A percentile compares a stretch with the other conserved stretches of the same genome.
Conservation (phyloP, 176 grass and related monocot genomes). For the Phoenix roebelenii region DNA sequence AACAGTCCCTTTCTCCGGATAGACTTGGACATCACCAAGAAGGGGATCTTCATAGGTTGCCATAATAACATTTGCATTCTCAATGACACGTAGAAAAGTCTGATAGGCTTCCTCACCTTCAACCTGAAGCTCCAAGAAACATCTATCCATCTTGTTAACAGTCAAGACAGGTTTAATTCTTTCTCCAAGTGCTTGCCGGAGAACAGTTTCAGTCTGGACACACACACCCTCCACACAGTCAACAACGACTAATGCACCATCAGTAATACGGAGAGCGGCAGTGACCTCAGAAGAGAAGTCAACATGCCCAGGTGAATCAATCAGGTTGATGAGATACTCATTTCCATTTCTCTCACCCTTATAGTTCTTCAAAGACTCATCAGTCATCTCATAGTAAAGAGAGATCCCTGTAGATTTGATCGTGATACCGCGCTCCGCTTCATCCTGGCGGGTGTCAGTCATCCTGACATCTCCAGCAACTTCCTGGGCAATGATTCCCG, state of each 20-base stretch:
- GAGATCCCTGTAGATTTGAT: constrained; percentile 9
- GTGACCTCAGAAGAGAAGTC: constrained; percentile 16
- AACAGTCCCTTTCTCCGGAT: constrained; percentile 6
- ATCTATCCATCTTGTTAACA: constrained; percentile 4
- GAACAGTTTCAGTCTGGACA: constrained; percentile 7
- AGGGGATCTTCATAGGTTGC: background rate
- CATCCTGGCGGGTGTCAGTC: background rate
- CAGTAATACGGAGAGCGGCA: constrained; percentile 8
- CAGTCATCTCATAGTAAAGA: constrained; percentile 10
- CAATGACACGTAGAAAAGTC: constrained; percentile 8
- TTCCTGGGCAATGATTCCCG: constrained; percentile 3
- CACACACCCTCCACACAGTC: constrained; percentile 8
- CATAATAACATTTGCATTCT: constrained; percentile 14
- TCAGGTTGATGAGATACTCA: background rate
- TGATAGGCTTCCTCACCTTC: constrained; percentile 17
- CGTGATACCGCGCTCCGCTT: background rate
- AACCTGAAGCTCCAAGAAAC: constrained; percentile 17
- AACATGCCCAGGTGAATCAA: constrained; percentile 11
- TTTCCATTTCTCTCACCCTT: constrained; percentile 12
- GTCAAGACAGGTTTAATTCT: background rate
- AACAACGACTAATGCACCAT: constrained; percentile 2
- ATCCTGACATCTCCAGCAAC: background rate
- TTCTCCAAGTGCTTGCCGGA: constrained; percentile 6
- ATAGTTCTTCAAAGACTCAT: background rate
- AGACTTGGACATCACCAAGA: constrained; percentile 9